Evolutionary conservation across 202 grass and related monocot species (phyloP), one percentile per base, ranked within the genome.

Genomic region (Brachypodium distachyon): DNA sequence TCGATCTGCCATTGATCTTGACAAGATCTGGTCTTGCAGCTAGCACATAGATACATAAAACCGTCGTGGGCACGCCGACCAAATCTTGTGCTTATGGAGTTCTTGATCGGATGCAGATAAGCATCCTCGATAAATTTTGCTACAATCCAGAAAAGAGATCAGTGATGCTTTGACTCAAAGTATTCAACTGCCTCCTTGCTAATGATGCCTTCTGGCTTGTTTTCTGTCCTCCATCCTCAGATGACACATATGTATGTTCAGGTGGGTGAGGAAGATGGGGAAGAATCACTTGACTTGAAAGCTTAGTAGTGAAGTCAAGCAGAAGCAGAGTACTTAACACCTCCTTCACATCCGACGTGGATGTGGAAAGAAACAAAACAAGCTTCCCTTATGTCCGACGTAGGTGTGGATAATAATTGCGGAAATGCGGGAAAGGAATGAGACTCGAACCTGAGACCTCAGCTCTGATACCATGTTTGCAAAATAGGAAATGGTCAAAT

Each of bases 51-150:
- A 63, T 44, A 64, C 43, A 84, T n/a, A n/a, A n/a, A n/a, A 29
- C 37, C 27, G 66, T 4, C 43, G 60, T 17, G n/a, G 5, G 4
- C 9, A 3, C 36, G 17, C 75, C 75, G 81, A 73, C 67, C 28
- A 85, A 70, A 73, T 85, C 75, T 73, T 65, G 39, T 48, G 47
- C 33, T 21, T 6, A 12, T 29, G 19, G 7, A 72, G 16, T 47
- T 48, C 43, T 25, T 52, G 55, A 55, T 42, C 46, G 62, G 21
- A 60, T 81, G 73, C 54, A 73, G 82, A n/a, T n/a, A n/a, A n/a
- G n/a, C 67, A 85, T 73, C 67, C 73, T 57, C 8, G 75, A 79
- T 85, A 79, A 79, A 84, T 79, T 58, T 57, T 41, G 48, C 29
- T 73, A 39, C 39, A 48, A 22, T 14, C 75, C 57, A 79, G 75